Conservation (phyloP, 1,139 yeast species). For the Trichomonascaceae sp. region DNA sequence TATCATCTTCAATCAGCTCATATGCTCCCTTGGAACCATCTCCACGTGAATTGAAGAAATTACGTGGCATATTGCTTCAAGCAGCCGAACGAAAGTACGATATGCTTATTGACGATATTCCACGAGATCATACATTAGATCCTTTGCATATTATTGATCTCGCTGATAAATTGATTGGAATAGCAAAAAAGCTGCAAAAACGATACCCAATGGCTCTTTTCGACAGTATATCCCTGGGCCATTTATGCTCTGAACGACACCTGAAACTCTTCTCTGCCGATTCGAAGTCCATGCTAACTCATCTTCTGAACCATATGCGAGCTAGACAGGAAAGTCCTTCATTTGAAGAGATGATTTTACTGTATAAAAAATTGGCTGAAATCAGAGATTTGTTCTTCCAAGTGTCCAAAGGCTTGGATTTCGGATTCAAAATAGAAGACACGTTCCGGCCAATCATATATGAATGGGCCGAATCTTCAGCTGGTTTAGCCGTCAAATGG, state of each 20-base stretch:
- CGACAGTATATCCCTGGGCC: constrained; percentile 51
- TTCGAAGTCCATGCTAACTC: constrained; percentile 52
- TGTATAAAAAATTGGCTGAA: constrained; percentile 52
- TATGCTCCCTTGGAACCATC: constrained; percentile 39
- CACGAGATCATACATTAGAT: constrained; percentile 56
- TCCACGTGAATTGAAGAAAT: constrained; percentile 47
- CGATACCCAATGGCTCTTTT: constrained; percentile 57
- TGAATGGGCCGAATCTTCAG: constrained; percentile 52
- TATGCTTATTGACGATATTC: constrained; percentile 49
- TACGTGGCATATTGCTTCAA: constrained; percentile 44
- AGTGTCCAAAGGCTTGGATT: constrained; percentile 37
- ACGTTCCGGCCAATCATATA: constrained; percentile 54
- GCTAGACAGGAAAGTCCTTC: constrained; percentile 35
- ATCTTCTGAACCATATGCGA: constrained; percentile 44
- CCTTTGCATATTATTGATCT: constrained; percentile 55
- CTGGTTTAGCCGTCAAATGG: constrained; percentile 43
- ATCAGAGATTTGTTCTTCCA: constrained; percentile 51
- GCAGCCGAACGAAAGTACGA: constrained; percentile 59
- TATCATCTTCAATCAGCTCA: constrained; percentile 41
- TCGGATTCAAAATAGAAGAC: constrained; percentile 54
- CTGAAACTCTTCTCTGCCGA: constrained; percentile 61
- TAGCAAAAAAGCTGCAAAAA: constrained; percentile 51
- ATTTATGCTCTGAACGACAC: constrained; percentile 50
- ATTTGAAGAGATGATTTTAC: constrained; percentile 55
- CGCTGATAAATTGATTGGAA: constrained; percentile 49